Percentiles rank a stretch among this genome's conserved stretches.
Conservation (phyloP, 768 basidiomycete genomes). For the Amanita fuliginea region DNA sequence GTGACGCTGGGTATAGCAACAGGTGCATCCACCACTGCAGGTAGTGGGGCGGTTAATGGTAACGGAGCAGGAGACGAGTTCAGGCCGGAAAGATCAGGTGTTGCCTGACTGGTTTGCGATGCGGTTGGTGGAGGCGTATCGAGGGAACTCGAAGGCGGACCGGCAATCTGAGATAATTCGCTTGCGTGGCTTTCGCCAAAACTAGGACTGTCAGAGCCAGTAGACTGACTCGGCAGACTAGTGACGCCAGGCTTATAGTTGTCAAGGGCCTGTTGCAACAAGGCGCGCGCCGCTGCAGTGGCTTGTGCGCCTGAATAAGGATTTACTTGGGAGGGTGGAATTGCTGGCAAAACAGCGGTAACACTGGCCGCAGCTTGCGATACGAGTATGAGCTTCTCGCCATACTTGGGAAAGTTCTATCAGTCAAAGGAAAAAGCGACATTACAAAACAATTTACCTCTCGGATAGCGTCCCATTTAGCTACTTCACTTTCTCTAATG, state of each 20-base stretch:
- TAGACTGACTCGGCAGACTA: conserved; percentile 34
- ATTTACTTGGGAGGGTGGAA: conserved; percentile 46
- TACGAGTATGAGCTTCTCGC: conserved; percentile 67
- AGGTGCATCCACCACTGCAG: conserved; percentile 13
- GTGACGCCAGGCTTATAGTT: conserved; percentile 63
- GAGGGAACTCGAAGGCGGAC: conserved; percentile 24
- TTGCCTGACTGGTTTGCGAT: conserved; percentile 11
- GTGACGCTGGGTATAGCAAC: conserved; percentile 51
- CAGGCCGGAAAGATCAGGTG: conserved; percentile 17
- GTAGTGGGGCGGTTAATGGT: conserved; percentile 11
- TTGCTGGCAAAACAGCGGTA: conserved; percentile 45
- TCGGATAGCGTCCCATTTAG: conserved; percentile 73
- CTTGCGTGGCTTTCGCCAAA: conserved; percentile 78
- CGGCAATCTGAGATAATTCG: conserved; percentile 50
- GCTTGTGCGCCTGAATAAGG: conserved; percentile 54
- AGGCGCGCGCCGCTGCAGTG: conserved; percentile 62
- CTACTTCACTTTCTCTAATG: conserved; percentile 59
- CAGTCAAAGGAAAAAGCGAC: conserved; percentile 1
- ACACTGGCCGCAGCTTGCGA: conserved; percentile 62
- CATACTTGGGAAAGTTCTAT: conserved; percentile 38
- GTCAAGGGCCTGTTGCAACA: conserved; percentile 71
- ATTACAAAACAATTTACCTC: conserved; percentile 38
- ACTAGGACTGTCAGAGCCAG: conserved; percentile 63
- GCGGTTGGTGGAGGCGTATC: conserved; percentile 29
- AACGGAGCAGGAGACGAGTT: conserved; percentile 30